A percentile compares a stretch with the other conserved stretches of the same genome.
These are phyloP conservation scores for Chrysochromulina parva DNA, from an alignment of 78 protist species.

Conservation along the genomic window DNA sequence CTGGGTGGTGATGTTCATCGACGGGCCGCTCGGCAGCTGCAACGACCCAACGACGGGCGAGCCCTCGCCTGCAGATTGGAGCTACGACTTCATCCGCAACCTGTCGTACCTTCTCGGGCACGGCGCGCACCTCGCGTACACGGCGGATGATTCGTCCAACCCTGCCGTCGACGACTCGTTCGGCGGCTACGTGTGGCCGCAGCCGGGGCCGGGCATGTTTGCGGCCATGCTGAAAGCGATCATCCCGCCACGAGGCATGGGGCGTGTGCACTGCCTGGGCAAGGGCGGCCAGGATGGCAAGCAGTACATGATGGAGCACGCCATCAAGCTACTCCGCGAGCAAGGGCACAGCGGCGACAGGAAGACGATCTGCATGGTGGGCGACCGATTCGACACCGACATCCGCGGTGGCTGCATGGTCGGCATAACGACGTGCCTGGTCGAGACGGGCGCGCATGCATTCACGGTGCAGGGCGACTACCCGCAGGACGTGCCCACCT, in stretches of 20 bases:
- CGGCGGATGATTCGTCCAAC: not conserved
- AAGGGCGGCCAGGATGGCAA: not conserved
- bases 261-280: not conserved
- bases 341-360: not conserved
- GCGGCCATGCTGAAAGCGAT: not conserved
- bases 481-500: no score
- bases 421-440: not conserved
- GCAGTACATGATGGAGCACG: not conserved
- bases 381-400: not conserved
- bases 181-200: not conserved
- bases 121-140: not conserved
- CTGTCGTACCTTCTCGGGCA: not conserved
- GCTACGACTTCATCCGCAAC: not conserved
- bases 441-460: not conserved
- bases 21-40: not conserved
- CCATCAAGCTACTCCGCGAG: not conserved
- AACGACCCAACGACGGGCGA: not conserved
- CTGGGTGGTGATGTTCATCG: not conserved
- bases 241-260: not conserved
- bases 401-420: not conserved
- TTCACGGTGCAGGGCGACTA: no score
- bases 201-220: not conserved
- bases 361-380: not conserved
- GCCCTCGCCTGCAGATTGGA: not conserved
- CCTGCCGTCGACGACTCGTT: not conserved